Percentiles rank a stretch among this genome's conserved stretches.
Evolutionary conservation across 2,329 filamentous ascomycete genomes (phyloP).

Genomic region (Parafenestella ontariensis): DNA sequence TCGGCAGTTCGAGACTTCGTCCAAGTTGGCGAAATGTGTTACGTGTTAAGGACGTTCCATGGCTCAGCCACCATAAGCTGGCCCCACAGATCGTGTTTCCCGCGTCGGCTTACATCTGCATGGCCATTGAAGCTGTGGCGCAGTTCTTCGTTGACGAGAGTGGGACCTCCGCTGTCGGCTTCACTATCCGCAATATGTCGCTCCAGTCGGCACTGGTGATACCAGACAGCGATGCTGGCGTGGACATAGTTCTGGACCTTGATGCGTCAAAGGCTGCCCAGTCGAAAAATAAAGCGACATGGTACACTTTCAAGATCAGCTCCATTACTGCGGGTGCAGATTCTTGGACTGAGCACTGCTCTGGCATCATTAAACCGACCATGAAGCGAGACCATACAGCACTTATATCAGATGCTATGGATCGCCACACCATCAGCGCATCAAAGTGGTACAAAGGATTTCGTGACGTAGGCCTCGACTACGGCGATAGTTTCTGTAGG

Average conservation of each 20-base stretch:
- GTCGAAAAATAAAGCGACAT: conserved; percentile 13
- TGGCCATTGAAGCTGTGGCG: conserved; percentile 51
- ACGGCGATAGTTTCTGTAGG: conserved; percentile 21
- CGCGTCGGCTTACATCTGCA: conserved; percentile 53
- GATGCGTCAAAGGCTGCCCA: conserved; percentile 7
- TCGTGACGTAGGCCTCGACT: conserved; percentile 19
- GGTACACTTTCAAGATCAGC: conserved; percentile 26
- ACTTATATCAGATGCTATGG: not conserved
- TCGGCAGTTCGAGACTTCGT: conserved; percentile 18
- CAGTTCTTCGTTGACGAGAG: conserved; percentile 1
- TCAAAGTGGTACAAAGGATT: conserved; percentile 28
- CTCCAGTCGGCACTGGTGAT: conserved; percentile 23
- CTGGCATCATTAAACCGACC: conserved; percentile 17
- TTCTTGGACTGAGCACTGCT: conserved; percentile 29
- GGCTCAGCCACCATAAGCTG: conserved; percentile 54
- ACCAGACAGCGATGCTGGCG: conserved; percentile 18
- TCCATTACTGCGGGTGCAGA: conserved; percentile 8
- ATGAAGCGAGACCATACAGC: not conserved
- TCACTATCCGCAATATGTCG: conserved; percentile 27
- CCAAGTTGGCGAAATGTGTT: conserved; percentile 55
- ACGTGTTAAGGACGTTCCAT: conserved; percentile 49
- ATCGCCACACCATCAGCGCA: conserved; percentile 1
- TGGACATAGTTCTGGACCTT: conserved; percentile 17
- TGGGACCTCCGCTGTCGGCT: not conserved
- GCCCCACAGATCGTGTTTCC: conserved; percentile 53